A percentile compares a stretch with the other conserved stretches of the same genome.
These are phyloP conservation scores for Candida oleophila DNA, from an alignment of 805 yeast species.

Conservation along the genomic window DNA sequence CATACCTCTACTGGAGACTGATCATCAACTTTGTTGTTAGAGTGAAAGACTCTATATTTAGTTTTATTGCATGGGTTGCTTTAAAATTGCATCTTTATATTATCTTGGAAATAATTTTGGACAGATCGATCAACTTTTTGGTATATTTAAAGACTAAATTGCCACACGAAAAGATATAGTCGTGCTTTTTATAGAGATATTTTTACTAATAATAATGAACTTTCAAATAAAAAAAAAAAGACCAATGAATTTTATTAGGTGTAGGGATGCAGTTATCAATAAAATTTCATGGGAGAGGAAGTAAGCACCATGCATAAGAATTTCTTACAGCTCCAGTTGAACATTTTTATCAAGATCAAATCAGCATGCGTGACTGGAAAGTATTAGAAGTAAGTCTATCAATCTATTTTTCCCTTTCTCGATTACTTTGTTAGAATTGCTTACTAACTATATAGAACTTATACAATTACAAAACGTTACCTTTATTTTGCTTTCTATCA, in stretches of 20 bases:
- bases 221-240: too few species aligned
- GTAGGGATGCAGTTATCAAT: too few species aligned
- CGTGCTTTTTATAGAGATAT: not conserved
- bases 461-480: constrained; percentile 5
- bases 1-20: not conserved
- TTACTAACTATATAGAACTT: too few species aligned
- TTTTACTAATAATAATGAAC: not conserved
- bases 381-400: too few species aligned
- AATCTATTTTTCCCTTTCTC: too few species aligned
- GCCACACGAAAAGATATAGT: not conserved
- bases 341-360: too few species aligned
- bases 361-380: too few species aligned
- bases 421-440: too few species aligned
- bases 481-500: constrained; percentile 13
- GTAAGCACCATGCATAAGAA: too few species aligned
- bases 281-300: too few species aligned
- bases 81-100: not conserved
- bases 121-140: not conserved
- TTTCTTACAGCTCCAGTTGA: too few species aligned
- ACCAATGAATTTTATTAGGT: too few species aligned
- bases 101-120: not conserved
- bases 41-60: not conserved
- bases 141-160: not conserved
- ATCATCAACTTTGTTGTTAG: not conserved
- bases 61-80: not conserved